Base-by-base conservation (phyloP, 2,329 filamentous ascomycete species). In the Monilinia laxa region DNA sequence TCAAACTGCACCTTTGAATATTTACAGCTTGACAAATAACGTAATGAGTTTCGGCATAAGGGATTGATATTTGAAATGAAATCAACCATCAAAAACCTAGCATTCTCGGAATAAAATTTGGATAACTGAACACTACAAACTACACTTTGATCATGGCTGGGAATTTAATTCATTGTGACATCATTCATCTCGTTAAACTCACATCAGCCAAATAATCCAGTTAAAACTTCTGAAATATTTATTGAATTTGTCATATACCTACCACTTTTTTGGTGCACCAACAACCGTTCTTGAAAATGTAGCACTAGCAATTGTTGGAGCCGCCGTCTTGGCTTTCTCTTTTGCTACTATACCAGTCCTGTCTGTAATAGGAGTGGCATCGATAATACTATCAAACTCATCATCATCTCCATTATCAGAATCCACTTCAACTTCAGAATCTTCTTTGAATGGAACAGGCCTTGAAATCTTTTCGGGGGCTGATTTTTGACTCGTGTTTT, bases 361-460 rank as follows among this genome's bases (percentile, higher is more conserved):
- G 76, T 97, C 94, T 0, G 93, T 97, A 23, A 96, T 87, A 0
- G 92, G 92, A 3, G 92, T 94, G 0, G 95, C 94, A 72, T 93
- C 87, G 75, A 97, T 96, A 77, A 99, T 96, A 71, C 90, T 90
- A 75, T 98, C 94, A 75, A 98, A 97, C 60, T 92, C 90, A 57
- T 90, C 90, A 64, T 95, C 90, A 58, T 77, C 74, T 40, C 80
- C 84, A 66, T 90, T 85, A 69, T 92, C 90, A 4, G 89, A 91
- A 68, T 90, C 90, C 1, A 90, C 88, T 74, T 90, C 87, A 3
- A 85, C 85, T 64, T 91, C 87, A 0, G 87, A 86, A 66, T 91
- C 89, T 0, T 84, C 82, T 45, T 83, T 82, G 65, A 82, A 73
- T 20, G 78, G 78, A 67, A 85, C 82, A 1, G 87, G 86, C 47